Conservation (phyloP, 2,329 filamentous ascomycete species). For the Podosphaera leucotricha region DNA sequence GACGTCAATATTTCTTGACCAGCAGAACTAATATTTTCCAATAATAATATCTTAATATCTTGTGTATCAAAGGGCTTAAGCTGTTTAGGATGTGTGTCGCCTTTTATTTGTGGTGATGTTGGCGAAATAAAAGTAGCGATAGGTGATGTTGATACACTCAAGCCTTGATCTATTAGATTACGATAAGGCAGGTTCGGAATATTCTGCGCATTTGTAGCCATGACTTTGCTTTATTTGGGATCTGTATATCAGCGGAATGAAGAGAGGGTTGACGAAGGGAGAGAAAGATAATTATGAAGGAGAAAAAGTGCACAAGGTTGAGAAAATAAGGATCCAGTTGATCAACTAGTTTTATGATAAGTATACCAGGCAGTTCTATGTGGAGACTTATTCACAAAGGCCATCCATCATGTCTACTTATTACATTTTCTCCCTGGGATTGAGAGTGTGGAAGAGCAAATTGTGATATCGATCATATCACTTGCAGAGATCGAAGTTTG, state of each 20-base stretch:
- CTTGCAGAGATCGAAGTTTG: too few species aligned
- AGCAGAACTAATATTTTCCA: conserved; percentile 90
- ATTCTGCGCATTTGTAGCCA: not conserved
- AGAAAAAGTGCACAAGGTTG: not conserved
- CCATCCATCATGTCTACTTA: too few species aligned
- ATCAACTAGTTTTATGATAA: too few species aligned
- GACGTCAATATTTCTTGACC: conserved; percentile 58
- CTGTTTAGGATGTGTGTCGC: conserved; percentile 36
- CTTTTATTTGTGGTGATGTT: conserved; percentile 24
- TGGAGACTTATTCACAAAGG: too few species aligned
- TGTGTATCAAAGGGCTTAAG: conserved; percentile 89
- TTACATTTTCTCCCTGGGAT: too few species aligned
- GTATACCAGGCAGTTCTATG: too few species aligned
- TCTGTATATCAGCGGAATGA: not conserved
- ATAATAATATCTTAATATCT: conserved; percentile 84
- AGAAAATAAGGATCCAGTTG: too few species aligned
- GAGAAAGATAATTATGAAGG: not conserved
- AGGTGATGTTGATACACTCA: conserved; percentile 54
- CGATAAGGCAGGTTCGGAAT: conserved; percentile 21
- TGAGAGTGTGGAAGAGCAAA: too few species aligned
- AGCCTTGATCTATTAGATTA: conserved; percentile 21
- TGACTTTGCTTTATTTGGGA: not conserved
- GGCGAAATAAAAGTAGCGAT: conserved; percentile 52
- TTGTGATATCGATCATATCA: too few species aligned
- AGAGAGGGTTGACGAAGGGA: not conserved